Base-by-base conservation (phyloP, 2,329 filamentous ascomycete genomes). In the Ophiocordyceps camponoti-saundersi region DNA sequence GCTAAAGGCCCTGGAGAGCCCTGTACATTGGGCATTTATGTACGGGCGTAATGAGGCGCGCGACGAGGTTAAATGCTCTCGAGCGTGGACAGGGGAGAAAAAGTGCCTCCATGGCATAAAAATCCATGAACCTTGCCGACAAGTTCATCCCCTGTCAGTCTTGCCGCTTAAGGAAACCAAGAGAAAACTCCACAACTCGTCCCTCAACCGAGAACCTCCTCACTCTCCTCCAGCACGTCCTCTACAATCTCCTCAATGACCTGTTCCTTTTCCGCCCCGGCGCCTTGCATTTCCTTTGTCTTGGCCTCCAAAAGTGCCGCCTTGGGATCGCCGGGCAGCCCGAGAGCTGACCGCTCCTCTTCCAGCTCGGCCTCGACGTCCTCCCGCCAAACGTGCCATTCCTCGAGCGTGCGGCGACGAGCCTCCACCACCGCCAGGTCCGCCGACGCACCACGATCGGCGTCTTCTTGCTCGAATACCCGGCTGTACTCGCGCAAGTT, bases 401-500 rank as follows among this genome's bases (percentile, higher is more conserved):
- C 90, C 54, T 83, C 78, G 56, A 98, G 79, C 59, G 87, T 70
- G 57, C 79, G 73, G 61, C 90, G 80, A 55, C 92, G 79, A 55
- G 79, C 80, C 66, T 96, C 90, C 51, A 98, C 84, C 45, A 98
- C 88, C 34, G 89, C 90, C 58, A 89, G 79, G 69, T 96, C 92
- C 57, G 90, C 92, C 48, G 87, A 90, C 51, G 89, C 90, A 60
- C 89, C 89, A 61, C 90, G 88, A 61, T 93, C 88, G 53, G 83
- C 79, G 66, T 98, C 93, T 63, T 95, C 84, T 68, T 95, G 87
- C 56, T 98, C 92, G 64, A 98, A 98, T 53, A 85, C 73, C 61
- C 86, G 85, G 64, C 82, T 87, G 78, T 95, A 98, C 67, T 96
- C 92, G 56, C 90, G 85, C 47, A 98, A 80, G 68, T 95, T 98